A percentile compares a stretch with the other conserved stretches of the same genome.
Conservation (phyloP, 371 early-diverging fungal genomes). For the Basidiobolus meristosporus region DNA sequence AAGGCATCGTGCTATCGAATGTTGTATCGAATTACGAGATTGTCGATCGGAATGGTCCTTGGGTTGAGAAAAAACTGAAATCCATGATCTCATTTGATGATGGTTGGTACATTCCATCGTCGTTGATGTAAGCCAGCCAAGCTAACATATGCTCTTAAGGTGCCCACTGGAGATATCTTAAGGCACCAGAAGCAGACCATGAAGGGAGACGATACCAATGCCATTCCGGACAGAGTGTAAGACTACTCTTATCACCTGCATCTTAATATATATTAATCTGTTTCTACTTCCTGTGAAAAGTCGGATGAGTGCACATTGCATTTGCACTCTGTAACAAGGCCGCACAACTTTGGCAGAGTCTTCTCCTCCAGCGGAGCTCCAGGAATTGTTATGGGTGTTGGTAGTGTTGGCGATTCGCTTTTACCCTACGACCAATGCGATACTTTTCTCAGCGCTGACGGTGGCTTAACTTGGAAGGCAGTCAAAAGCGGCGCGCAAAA, state of each 20-base stretch:
- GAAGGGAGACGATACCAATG: conserved; percentile 22
- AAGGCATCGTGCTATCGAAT: conserved; percentile 73
- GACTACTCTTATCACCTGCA: too few relatives aligned
- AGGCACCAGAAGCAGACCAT: conserved; percentile 20
- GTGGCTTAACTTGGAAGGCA: conserved; percentile 69
- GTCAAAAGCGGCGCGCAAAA: conserved; percentile 63
- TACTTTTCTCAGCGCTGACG: conserved; percentile 69
- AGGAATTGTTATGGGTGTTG: conserved; percentile 80
- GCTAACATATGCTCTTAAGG: too few relatives aligned
- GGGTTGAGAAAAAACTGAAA: too few relatives aligned
- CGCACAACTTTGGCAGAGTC: conserved; percentile 37
- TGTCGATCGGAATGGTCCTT: conserved; percentile 11
- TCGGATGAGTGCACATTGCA: conserved; percentile 69
- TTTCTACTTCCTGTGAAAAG: too few relatives aligned
- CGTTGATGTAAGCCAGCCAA: too few relatives aligned
- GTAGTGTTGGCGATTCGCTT: conserved; percentile 62
- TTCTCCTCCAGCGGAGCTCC: conserved; percentile 57
- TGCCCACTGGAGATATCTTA: conserved; percentile 21
- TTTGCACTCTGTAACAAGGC: conserved; percentile 61
- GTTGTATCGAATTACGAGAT: conserved; percentile 27
- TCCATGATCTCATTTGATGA: conserved; percentile 79
- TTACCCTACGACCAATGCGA: conserved; percentile 50
- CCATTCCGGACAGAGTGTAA: conserved; percentile 38
- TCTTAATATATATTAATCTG: too few relatives aligned
- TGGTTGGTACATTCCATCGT: too few relatives aligned